Percentiles rank a stretch among this genome's conserved stretches.
phyloP scores from a whole-genome alignment of 768 basidiomycete species.

The Tylopilus subfusipes region DNA sequence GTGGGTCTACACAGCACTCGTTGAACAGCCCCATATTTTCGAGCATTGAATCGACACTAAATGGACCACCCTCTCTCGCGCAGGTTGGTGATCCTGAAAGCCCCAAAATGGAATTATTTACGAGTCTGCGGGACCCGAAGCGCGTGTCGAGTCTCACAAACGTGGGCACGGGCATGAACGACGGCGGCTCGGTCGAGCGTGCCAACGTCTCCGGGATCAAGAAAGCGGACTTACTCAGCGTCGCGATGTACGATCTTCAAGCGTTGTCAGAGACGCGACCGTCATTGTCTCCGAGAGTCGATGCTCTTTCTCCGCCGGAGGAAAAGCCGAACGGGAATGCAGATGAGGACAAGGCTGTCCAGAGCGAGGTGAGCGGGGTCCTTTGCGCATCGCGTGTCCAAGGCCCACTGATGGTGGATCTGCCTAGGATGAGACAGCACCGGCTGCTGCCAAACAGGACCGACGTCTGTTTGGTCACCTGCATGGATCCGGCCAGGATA shows the following conservation, averaged over 20 bases:
- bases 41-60: slow-evolving; percentile 30
- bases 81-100: slow-evolving; percentile 30
- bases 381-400: not conserved
- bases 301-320: slow-evolving; percentile 42
- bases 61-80: slow-evolving; percentile 20
- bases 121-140: too few relatives aligned
- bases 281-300: slow-evolving; percentile 59
- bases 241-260: slow-evolving; percentile 25
- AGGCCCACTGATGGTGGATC: not conserved
- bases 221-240: slow-evolving; percentile 16
- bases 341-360: slow-evolving; percentile 50
- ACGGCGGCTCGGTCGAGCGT: slow-evolving; percentile 21
- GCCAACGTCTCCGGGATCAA: slow-evolving; percentile 17
- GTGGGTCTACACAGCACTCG: slow-evolving; percentile 44
- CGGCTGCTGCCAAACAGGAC: slow-evolving; percentile 29
- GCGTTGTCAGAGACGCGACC: slow-evolving; percentile 46
- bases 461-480: slow-evolving; percentile 60
- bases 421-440: slow-evolving; percentile 44
- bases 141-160: too few relatives aligned
- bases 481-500: slow-evolving; percentile 29
- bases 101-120: slow-evolving; percentile 19
- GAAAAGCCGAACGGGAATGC: slow-evolving; percentile 30
- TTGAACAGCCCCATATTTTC: slow-evolving; percentile 38
- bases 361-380: slow-evolving; percentile 64
- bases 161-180: slow-evolving; percentile 28